Conservation (phyloP, 768 basidiomycete species). For the Tulasnella calospora region DNA sequence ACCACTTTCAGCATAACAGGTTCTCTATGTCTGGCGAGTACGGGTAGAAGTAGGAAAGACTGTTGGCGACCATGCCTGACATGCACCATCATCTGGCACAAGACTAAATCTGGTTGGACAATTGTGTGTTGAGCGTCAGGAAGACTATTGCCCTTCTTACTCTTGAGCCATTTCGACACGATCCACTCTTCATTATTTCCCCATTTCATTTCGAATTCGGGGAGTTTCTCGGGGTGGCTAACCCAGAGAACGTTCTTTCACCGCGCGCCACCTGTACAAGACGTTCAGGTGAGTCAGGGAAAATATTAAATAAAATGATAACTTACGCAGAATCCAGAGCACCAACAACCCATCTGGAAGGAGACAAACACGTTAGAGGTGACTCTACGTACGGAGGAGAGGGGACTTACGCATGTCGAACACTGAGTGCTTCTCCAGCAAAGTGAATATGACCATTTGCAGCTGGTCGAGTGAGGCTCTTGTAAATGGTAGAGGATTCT, state of each 20-base stretch:
- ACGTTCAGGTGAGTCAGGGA: background rate
- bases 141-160: background rate
- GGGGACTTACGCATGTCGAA: conserved; percentile 35
- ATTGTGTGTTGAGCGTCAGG: background rate
- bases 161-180: background rate
- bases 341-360: conserved; percentile 39
- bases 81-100: background rate
- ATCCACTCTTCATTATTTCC: conserved; percentile 3
- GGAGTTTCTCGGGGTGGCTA: background rate
- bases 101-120: background rate
- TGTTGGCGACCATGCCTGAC: background rate
- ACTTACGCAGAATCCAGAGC: conserved; percentile 37
- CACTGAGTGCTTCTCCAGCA: conserved; percentile 42
- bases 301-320: background rate
- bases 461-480: conserved; percentile 37
- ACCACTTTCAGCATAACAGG: no score
- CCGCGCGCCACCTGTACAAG: background rate
- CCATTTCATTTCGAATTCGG: background rate
- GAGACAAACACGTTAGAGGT: background rate
- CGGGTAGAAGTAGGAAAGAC: background rate
- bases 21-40: background rate
- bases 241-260: background rate
- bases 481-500: conserved; percentile 38
- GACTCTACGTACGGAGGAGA: background rate
- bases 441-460: conserved; percentile 37